These are phyloP conservation scores for Flaveria linearis DNA, from an alignment of 129 eudicot species.

Conservation along the genomic window DNA sequence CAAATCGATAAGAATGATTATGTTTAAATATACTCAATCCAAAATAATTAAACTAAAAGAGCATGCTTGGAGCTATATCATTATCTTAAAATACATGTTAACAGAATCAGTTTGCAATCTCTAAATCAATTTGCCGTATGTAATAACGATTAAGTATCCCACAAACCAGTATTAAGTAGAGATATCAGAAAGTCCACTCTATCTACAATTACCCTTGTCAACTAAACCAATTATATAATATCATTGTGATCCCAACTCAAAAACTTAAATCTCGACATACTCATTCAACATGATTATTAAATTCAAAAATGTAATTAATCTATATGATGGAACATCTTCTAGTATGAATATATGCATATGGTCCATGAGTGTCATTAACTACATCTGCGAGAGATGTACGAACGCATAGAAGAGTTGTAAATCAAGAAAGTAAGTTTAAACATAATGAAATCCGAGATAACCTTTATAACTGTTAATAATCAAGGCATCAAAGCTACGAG, in stretches of 20 bases:
- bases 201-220: background rate
- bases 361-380: background rate
- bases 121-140: background rate
- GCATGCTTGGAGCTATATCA: background rate
- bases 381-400: background rate
- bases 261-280: background rate
- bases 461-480: background rate
- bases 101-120: background rate
- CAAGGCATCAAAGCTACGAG: background rate
- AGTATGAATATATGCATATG: background rate
- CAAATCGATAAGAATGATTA: background rate
- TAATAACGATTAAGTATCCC: background rate
- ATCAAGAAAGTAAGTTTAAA: background rate
- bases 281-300: background rate
- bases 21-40: constrained; percentile 4
- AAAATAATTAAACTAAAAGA: background rate
- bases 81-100: background rate
- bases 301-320: background rate
- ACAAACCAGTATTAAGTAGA: background rate
- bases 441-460: background rate
- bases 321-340: background rate
- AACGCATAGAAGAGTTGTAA: background rate
- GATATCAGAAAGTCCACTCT: background rate
- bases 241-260: background rate
- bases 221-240: background rate